A percentile compares a stretch with the other conserved stretches of the same genome.
These are phyloP conservation scores for Bryopsis sp. DNA, from an alignment of 139 green algal genomes.

Conservation along the genomic window DNA sequence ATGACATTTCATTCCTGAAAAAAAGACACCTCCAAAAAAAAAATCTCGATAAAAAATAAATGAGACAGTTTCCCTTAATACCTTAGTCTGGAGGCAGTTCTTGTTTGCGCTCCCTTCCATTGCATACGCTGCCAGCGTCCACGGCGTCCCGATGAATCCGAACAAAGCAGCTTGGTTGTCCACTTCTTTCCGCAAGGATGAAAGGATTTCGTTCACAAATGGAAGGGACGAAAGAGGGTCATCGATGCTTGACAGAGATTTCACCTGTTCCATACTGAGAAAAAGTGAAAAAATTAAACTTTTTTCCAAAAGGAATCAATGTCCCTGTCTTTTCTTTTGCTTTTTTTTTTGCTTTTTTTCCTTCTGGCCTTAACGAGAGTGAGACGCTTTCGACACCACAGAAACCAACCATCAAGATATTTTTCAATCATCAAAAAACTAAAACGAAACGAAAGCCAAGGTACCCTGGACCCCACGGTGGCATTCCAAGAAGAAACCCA, in stretches of 20 bases:
- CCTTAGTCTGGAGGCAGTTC: constrained; percentile 70
- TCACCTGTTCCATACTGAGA: constrained; percentile 52
- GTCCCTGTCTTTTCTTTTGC: too few relatives aligned
- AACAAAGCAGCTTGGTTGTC: constrained; percentile 67
- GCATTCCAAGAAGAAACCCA: too few relatives aligned
- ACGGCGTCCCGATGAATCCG: constrained; percentile 95
- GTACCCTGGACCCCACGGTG: too few relatives aligned
- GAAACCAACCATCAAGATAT: too few relatives aligned
- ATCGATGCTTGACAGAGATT: constrained; percentile 45
- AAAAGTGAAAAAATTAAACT: too few relatives aligned
- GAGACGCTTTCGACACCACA: too few relatives aligned
- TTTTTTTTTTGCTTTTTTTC: too few relatives aligned
- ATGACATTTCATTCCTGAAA: background rate
- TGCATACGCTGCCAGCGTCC: constrained; percentile 93
- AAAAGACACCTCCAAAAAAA: background rate
- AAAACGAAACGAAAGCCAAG: too few relatives aligned
- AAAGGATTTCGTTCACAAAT: constrained; percentile 84
- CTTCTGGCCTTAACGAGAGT: too few relatives aligned
- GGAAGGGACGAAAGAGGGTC: constrained; percentile 66
- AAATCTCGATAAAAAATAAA: background rate
- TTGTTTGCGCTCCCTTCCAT: constrained; percentile 81
- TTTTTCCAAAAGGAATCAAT: too few relatives aligned
- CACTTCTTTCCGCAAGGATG: constrained; percentile 54
- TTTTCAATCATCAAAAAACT: background rate
- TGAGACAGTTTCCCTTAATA: constrained; percentile 8